Conservation (phyloP, 352 stramenopile species). For the Phytophthora ohioensis region DNA sequence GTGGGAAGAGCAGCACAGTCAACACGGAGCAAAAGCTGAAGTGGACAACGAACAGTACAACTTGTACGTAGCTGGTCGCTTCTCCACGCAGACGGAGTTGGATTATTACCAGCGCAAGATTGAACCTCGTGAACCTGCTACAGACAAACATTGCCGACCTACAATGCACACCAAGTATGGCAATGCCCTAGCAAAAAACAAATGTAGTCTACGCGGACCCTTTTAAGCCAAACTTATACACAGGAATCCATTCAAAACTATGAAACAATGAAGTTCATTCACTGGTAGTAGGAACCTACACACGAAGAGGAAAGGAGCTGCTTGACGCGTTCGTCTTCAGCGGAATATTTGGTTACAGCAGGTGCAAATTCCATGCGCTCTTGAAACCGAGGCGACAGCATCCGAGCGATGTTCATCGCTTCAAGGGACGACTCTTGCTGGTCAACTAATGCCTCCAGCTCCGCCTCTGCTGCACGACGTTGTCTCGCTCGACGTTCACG, state of each 20-base stretch:
- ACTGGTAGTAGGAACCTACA: slow-evolving; percentile 78
- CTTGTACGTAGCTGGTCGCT: slow-evolving; percentile 65
- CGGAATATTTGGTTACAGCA: slow-evolving; percentile 58
- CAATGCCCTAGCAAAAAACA: slow-evolving; percentile 61
- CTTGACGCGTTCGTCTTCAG: slow-evolving; percentile 68
- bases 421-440: slow-evolving; percentile 81
- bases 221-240: slow-evolving; percentile 42
- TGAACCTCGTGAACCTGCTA: slow-evolving; percentile 55
- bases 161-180: slow-evolving; percentile 77
- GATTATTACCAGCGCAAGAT: slow-evolving; percentile 69
- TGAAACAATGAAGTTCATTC: slow-evolving; percentile 2
- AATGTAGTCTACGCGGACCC: slow-evolving; percentile 62
- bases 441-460: slow-evolving; percentile 67
- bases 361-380: slow-evolving; percentile 66
- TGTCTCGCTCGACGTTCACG: slow-evolving; percentile 58
- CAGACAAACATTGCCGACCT: slow-evolving; percentile 55
- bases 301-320: slow-evolving; percentile 59
- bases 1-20: slow-evolving; percentile 48
- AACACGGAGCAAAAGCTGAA: slow-evolving; percentile 35
- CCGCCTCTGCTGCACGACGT: slow-evolving; percentile 53
- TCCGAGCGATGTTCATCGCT: slow-evolving; percentile 84
- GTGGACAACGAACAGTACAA: slow-evolving; percentile 54
- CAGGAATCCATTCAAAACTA: background rate
- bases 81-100: slow-evolving; percentile 63
- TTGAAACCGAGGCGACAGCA: slow-evolving; percentile 79